These are phyloP conservation scores for Calonectria pseudoturangicola DNA, from an alignment of 2,329 filamentous ascomycete species.

Conservation along the genomic window DNA sequence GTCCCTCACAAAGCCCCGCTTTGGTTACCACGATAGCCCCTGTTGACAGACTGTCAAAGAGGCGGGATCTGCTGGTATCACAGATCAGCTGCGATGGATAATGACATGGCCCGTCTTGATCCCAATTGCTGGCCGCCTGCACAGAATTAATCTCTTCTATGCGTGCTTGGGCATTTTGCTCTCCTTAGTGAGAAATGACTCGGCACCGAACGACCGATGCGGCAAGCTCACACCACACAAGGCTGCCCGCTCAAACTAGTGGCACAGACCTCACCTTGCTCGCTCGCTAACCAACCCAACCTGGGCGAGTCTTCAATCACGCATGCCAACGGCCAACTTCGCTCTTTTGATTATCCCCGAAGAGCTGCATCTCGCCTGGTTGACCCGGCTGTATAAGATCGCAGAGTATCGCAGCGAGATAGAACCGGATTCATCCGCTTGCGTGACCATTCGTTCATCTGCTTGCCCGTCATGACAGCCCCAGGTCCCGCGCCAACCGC, in stretches of 20 bases:
- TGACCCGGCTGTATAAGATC: constrained; percentile 15
- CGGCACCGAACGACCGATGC: not conserved
- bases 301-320: constrained; percentile 17
- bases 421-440: constrained; percentile 24
- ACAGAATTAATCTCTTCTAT: constrained; percentile 1
- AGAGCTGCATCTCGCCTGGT: not conserved
- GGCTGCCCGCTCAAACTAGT: constrained; percentile 24
- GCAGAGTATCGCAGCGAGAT: not conserved
- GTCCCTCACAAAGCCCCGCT: not conserved
- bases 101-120: not conserved
- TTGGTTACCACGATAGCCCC: constrained; percentile 19
- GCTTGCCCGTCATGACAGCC: constrained; percentile 43
- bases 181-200: not conserved
- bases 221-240: constrained; percentile 5
- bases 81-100: constrained; percentile 10
- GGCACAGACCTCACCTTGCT: constrained; percentile 28
- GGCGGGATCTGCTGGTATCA: constrained; percentile 13
- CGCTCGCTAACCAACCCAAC: not conserved
- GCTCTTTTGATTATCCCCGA: not conserved
- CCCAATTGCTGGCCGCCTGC: not conserved
- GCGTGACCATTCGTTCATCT: constrained; percentile 34
- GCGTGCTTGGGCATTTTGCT: not conserved
- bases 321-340: constrained; percentile 5
- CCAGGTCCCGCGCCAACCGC: constrained; percentile 48
- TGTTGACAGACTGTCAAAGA: constrained; percentile 29